Percentiles rank a stretch among this genome's conserved stretches.
These are phyloP conservation scores for Sarcodon sp. DNA, from an alignment of 768 basidiomycete genomes.

Conservation along the genomic window DNA sequence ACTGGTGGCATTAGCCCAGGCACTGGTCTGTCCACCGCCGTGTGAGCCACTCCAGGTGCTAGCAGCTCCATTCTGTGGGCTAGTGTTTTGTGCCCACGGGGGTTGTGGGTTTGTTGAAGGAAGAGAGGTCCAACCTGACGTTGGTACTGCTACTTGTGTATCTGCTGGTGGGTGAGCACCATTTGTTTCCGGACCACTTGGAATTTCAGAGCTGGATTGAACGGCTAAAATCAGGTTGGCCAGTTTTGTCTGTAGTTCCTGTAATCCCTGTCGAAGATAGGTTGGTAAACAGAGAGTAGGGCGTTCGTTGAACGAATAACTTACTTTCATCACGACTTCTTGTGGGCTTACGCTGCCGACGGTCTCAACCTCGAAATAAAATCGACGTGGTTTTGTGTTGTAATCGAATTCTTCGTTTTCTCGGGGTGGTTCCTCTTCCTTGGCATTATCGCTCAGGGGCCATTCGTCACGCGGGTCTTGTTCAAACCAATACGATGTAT, in stretches of 20 bases:
- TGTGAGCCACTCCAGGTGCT: neutral
- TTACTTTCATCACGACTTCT: constrained; percentile 79
- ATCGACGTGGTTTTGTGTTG: constrained; percentile 76
- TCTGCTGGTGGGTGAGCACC: neutral
- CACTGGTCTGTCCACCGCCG: constrained; percentile 8
- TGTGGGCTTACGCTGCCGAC: constrained; percentile 84
- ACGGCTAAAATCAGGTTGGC: constrained; percentile 70
- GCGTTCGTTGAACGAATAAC: constrained; percentile 1
- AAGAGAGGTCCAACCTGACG: neutral
- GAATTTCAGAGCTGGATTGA: constrained; percentile 39
- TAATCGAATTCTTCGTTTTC: constrained; percentile 84
- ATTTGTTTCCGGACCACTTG: constrained; percentile 24
- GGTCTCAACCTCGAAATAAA: constrained; percentile 92
- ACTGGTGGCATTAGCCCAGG: constrained; percentile 9
- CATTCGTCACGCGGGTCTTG: constrained; percentile 72
- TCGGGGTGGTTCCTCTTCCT: constrained; percentile 68
- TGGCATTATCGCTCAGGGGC: constrained; percentile 81
- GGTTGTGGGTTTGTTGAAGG: neutral
- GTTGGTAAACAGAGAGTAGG: neutral
- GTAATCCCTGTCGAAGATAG: constrained; percentile 44
- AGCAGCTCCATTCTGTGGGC: constrained; percentile 7
- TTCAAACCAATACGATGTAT: constrained; percentile 95
- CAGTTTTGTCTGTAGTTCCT: constrained; percentile 69
- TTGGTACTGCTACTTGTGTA: neutral
- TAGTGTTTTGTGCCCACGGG: constrained; percentile 5